phyloP scores from a whole-genome alignment of 192 early-diverging fungal species.

The Phycomyces blakesleeanus region DNA sequence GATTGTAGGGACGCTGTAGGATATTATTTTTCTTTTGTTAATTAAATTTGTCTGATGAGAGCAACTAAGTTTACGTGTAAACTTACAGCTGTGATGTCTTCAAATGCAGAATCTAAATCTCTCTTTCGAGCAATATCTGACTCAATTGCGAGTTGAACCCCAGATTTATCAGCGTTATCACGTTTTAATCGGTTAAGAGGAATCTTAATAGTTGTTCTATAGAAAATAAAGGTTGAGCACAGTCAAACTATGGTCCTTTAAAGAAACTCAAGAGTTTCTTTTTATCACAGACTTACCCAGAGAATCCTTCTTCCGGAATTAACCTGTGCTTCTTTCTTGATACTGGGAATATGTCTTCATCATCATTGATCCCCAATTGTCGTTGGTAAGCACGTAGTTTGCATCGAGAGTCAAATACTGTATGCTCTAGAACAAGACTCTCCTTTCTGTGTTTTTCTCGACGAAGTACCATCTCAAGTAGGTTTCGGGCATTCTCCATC shows the following conservation, averaged over 20 bases:
- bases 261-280: too few relatives aligned
- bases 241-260: too few relatives aligned
- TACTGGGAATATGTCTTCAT: constrained; percentile 45
- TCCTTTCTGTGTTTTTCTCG: constrained; percentile 79
- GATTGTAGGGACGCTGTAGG: constrained; percentile 47
- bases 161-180: constrained; percentile 38
- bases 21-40: background rate
- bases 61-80: background rate
- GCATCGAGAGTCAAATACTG: constrained; percentile 68
- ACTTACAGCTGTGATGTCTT: constrained; percentile 70
- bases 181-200: constrained; percentile 50
- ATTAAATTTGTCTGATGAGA: background rate
- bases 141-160: constrained; percentile 47
- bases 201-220: constrained; percentile 58
- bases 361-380: constrained; percentile 65
- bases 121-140: constrained; percentile 53
- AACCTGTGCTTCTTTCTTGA: constrained; percentile 42
- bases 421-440: constrained; percentile 68
- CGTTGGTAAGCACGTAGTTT: constrained; percentile 61
- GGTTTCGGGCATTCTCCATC: constrained; percentile 66
- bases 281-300: constrained; percentile 45
- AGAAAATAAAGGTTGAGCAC: background rate
- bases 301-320: constrained; percentile 26
- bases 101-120: constrained; percentile 58
- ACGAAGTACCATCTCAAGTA: constrained; percentile 77